Evolutionary conservation across 2,329 filamentous ascomycete genomes (phyloP).

Genomic region (Aplosporella prunicola): DNA sequence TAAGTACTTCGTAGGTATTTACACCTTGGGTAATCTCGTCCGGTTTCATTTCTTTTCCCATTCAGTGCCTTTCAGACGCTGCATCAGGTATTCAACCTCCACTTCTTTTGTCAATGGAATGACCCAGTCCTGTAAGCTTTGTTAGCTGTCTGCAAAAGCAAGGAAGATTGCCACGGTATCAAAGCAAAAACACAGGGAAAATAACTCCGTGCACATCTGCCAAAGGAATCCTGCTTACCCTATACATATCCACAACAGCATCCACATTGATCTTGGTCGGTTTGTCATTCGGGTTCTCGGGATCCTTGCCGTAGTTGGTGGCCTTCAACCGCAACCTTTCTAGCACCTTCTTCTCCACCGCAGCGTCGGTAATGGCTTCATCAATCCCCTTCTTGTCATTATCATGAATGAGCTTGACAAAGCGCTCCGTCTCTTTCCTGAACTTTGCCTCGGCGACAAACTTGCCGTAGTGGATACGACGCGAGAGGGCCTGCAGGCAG

Average conservation of each 20-base stretch:
- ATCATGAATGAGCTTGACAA: slow-evolving; percentile 71
- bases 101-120: slow-evolving; percentile 98
- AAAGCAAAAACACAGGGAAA: neutral
- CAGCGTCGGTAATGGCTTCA: slow-evolving; percentile 78
- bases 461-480: slow-evolving; percentile 94
- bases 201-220: slow-evolving; percentile 55
- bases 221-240: slow-evolving; percentile 50
- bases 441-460: slow-evolving; percentile 98
- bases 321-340: slow-evolving; percentile 81
- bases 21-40: no score
- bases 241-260: slow-evolving; percentile 43
- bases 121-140: slow-evolving; percentile 55
- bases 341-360: slow-evolving; percentile 85
- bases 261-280: slow-evolving; percentile 81
- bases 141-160: neutral
- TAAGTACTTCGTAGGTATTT: no score
- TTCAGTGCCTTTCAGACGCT: slow-evolving; percentile 57
- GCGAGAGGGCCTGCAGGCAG: slow-evolving; percentile 79
- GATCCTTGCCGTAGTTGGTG: slow-evolving; percentile 86
- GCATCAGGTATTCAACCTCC: slow-evolving; percentile 97
- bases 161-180: neutral
- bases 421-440: slow-evolving; percentile 67
- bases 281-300: slow-evolving; percentile 51
- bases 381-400: slow-evolving; percentile 74
- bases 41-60: no score